These are phyloP conservation scores for Quercus mongolica DNA, from an alignment of 306 rosid species.

Conservation along the genomic window DNA sequence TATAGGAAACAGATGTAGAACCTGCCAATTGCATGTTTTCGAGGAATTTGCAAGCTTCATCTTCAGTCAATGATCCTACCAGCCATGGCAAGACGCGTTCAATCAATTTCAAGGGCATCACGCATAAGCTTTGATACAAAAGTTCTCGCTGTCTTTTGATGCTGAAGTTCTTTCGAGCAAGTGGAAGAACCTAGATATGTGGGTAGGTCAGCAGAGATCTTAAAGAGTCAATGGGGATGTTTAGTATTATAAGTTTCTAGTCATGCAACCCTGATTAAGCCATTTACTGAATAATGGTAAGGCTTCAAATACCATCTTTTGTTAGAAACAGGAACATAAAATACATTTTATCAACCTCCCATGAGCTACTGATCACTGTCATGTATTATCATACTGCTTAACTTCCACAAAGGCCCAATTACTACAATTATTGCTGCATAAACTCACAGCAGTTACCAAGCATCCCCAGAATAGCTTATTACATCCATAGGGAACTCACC, in stretches of 20 bases:
- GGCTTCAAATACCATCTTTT: slow-evolving; percentile 14
- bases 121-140: slow-evolving; percentile 84
- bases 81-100: slow-evolving; percentile 97
- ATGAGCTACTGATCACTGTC: slow-evolving; percentile 19
- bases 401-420: slow-evolving; percentile 1
- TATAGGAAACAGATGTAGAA: slow-evolving; percentile 33
- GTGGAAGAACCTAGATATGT: slow-evolving; percentile 90
- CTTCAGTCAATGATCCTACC: slow-evolving; percentile 72
- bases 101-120: slow-evolving; percentile 95
- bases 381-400: slow-evolving; percentile 11
- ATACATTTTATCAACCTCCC: slow-evolving; percentile 23
- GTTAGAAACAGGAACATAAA: neutral
- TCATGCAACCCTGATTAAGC: slow-evolving; percentile 10
- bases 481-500: slow-evolving; percentile 47
- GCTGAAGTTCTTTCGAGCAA: slow-evolving; percentile 90
- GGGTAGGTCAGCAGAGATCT: slow-evolving; percentile 16
- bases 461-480: neutral
- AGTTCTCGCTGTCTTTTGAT: slow-evolving; percentile 83
- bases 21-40: slow-evolving; percentile 95
- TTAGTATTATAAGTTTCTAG: slow-evolving; percentile 22
- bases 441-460: slow-evolving; percentile 11
- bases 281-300: neutral
- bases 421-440: slow-evolving; percentile 12
- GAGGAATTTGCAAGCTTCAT: slow-evolving; percentile 65
- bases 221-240: slow-evolving; percentile 16